These are phyloP conservation scores for Neurospora intermedia DNA, from an alignment of 495 filamentous ascomycete species.

Conservation along the genomic window DNA sequence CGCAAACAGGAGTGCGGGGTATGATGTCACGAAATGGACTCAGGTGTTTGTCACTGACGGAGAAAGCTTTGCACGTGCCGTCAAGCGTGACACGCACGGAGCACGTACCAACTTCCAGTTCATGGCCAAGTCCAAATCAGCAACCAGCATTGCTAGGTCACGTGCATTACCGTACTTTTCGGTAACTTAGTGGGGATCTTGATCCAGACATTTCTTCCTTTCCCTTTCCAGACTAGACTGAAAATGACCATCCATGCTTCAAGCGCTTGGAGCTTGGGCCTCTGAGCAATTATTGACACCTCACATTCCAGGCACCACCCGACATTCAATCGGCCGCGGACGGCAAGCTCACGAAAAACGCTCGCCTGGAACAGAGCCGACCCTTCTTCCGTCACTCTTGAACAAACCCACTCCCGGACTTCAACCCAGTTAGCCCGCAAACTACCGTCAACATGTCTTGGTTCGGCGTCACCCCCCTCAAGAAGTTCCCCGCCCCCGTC, in stretches of 20 bases:
- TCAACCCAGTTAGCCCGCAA: constrained; percentile 9
- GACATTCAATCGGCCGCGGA: constrained; percentile 2
- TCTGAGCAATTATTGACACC: not conserved
- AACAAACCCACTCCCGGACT: constrained; percentile 11
- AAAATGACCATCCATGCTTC: not conserved
- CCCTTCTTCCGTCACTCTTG: constrained; percentile 3
- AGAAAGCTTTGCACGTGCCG: not conserved
- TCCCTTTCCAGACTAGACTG: not conserved
- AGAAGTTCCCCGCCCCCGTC: constrained; percentile 84
- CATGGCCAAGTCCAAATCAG: too few species aligned
- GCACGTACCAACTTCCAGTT: not conserved
- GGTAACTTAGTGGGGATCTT: not conserved
- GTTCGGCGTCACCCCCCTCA: constrained; percentile 52
- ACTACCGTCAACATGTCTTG: constrained; percentile 56
- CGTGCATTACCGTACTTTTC: not conserved
- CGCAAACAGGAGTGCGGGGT: not conserved
- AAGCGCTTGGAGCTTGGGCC: not conserved
- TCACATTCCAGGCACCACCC: constrained; percentile 6
- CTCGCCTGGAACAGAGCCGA: constrained; percentile 24
- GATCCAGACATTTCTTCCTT: not conserved
- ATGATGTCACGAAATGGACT: not conserved
- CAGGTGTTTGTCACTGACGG: not conserved
- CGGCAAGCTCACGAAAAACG: constrained; percentile 28
- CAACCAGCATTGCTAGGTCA: not conserved
- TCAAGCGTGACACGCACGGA: not conserved